Evolutionary conservation across 2,329 filamentous ascomycete genomes (phyloP).

Genomic region (Cryphonectria carpinicola): DNA sequence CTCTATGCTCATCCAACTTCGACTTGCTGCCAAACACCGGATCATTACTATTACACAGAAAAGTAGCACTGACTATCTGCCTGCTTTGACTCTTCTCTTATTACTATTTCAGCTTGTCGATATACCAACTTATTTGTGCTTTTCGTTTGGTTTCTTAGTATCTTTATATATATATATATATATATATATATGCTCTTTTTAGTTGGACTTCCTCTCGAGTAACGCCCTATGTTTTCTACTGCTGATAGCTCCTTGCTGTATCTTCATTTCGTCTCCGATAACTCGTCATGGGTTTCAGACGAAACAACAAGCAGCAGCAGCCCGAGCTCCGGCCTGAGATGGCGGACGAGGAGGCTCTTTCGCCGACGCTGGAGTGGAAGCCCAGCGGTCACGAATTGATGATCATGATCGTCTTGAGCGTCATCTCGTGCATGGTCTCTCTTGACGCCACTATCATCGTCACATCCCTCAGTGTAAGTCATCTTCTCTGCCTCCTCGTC

Average conservation of each 20-base stretch:
- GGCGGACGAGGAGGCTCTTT: conserved; percentile 31
- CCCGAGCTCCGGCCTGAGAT: conserved; percentile 15
- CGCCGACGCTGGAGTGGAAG: conserved; percentile 28
- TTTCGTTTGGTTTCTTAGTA: too few relatives aligned
- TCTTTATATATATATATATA: neutral
- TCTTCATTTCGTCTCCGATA: conserved; percentile 24
- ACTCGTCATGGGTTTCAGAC: conserved; percentile 28
- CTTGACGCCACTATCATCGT: conserved; percentile 32
- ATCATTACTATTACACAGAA: neutral
- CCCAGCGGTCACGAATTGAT: conserved; percentile 31
- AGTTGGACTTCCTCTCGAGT: neutral
- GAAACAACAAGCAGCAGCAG: conserved; percentile 18
- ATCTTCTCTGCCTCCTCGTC: neutral
- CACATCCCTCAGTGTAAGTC: conserved; percentile 30
- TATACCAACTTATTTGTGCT: neutral
- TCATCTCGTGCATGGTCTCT: conserved; percentile 32
- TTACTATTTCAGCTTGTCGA: neutral
- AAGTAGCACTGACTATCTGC: neutral
- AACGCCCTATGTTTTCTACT: conserved; percentile 26
- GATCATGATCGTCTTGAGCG: conserved; percentile 31
- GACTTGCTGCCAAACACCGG: neutral
- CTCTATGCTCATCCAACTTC: neutral
- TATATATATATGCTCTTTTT: neutral
- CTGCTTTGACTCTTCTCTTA: neutral
- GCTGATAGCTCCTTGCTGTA: conserved; percentile 26